Evolutionary conservation across 2,329 filamentous ascomycete species (phyloP).

Genomic region (Microdochium nivale): DNA sequence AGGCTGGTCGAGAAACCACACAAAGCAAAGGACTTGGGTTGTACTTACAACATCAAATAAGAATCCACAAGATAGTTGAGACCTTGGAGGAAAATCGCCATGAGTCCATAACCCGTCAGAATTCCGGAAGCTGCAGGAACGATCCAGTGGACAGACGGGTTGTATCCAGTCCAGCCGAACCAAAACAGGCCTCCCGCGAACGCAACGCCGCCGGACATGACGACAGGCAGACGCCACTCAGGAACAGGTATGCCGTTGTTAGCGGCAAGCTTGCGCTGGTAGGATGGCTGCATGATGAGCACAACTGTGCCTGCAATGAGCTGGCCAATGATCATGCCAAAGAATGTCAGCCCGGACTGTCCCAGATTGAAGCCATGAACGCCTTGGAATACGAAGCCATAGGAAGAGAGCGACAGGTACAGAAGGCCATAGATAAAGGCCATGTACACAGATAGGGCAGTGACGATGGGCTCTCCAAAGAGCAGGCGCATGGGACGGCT

Average conservation of each 20-base stretch:
- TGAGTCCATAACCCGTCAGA: slow-evolving; percentile 65
- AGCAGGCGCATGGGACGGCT: slow-evolving; percentile 57
- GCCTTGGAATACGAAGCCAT: slow-evolving; percentile 69
- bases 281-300: slow-evolving; percentile 54
- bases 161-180: slow-evolving; percentile 67
- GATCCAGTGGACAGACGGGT: slow-evolving; percentile 50
- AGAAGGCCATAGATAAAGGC: slow-evolving; percentile 65
- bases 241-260: slow-evolving; percentile 59
- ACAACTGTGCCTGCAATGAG: slow-evolving; percentile 59
- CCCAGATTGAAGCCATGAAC: slow-evolving; percentile 65
- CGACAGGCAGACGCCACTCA: slow-evolving; percentile 57
- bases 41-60: slow-evolving; percentile 51
- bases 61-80: slow-evolving; percentile 77
- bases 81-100: slow-evolving; percentile 73
- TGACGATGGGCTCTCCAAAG: slow-evolving; percentile 61
- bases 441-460: slow-evolving; percentile 61
- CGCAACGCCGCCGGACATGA: slow-evolving; percentile 50
- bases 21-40: not conserved
- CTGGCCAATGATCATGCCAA: slow-evolving; percentile 73
- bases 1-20: too few species aligned
- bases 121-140: slow-evolving; percentile 54
- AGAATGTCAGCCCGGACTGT: slow-evolving; percentile 69
- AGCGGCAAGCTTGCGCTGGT: slow-evolving; percentile 58
- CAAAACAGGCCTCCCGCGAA: slow-evolving; percentile 64
- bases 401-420: slow-evolving; percentile 80